phyloP scores from a whole-genome alignment of 2,329 filamentous ascomycete species.

The Ophiocordyceps camponoti-floridani region DNA sequence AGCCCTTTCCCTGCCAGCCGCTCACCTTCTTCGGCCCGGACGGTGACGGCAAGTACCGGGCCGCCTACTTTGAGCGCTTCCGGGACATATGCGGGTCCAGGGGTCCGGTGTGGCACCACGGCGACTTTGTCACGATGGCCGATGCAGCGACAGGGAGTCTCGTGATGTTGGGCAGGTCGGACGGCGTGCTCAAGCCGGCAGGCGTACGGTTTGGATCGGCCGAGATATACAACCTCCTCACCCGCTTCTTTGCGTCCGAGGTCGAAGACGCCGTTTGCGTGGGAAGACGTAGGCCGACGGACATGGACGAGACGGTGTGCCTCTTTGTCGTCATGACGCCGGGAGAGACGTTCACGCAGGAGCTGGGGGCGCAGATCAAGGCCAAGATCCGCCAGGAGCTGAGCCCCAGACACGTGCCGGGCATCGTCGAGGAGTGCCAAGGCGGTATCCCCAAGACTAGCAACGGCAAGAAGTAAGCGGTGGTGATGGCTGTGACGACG shows the following conservation, averaged over 20 bases:
- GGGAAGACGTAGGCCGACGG: slow-evolving; percentile 51
- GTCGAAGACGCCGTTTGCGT: slow-evolving; percentile 81
- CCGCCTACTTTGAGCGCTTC: slow-evolving; percentile 81
- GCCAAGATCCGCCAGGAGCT: slow-evolving; percentile 55
- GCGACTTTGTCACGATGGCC: slow-evolving; percentile 61
- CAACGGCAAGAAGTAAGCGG: slow-evolving; percentile 81
- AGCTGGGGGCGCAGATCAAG: slow-evolving; percentile 47
- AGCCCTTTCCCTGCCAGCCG: slow-evolving; percentile 80
- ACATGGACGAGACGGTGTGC: slow-evolving; percentile 72
- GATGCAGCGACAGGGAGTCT: slow-evolving; percentile 59
- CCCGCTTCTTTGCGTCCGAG: slow-evolving; percentile 61
- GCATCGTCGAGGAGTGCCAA: slow-evolving; percentile 59
- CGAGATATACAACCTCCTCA: slow-evolving; percentile 90
- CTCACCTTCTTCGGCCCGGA: slow-evolving; percentile 65
- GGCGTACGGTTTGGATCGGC: slow-evolving; percentile 86
- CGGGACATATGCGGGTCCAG: slow-evolving; percentile 19
- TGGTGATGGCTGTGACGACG: neutral
- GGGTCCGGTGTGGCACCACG: slow-evolving; percentile 67
- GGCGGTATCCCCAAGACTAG: slow-evolving; percentile 77
- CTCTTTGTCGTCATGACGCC: slow-evolving; percentile 68
- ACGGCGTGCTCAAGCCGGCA: slow-evolving; percentile 82
- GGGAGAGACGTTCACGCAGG: slow-evolving; percentile 35
- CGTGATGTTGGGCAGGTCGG: slow-evolving; percentile 79
- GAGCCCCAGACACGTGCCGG: slow-evolving; percentile 78
- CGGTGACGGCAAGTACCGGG: slow-evolving; percentile 54